Evolutionary conservation across 2,329 filamentous ascomycete species (phyloP), one percentile per base, ranked within the genome.

Genomic region (Colletotrichum eremochloae): DNA sequence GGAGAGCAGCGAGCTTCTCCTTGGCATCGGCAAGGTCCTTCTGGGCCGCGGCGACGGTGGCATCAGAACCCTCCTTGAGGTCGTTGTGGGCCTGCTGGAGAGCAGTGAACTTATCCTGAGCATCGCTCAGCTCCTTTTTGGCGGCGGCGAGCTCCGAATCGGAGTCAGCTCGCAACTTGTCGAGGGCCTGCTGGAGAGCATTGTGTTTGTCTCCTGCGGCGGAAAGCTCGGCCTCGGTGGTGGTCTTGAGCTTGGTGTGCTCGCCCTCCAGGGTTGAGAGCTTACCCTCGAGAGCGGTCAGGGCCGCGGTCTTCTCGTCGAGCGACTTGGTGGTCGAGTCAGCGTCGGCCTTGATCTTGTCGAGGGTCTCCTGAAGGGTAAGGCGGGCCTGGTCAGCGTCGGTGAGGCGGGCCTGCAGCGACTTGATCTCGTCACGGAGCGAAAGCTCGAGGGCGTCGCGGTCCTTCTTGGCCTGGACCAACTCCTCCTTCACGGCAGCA

Each of bases 391-490:
- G 74, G 33, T 74, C 75, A 20, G 78, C 78, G 57, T 81, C 79
- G 64, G 78, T 76, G 40, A 84, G 76, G 69, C 82, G 78, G 63
- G 80, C 71, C 76, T 82, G 79, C 50, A 81, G 79, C 18, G 76
- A 64, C 55, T 74, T 67, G 60, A 80, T 76, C 74, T 83, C 79
- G 60, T 79, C 74, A 67, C 80, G 75, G 71, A 80, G 74, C 44
- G 76, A 75, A 14, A 69, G 63, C 74, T 82, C 81, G 50, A 82
- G 76, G 38, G 80, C 77, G 53, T 77, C 77, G 38, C 78, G 79
- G 75, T 82, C 80, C 74, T 82, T 80, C 74, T 79, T 75, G 61
- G 77, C 77, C 58, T 80, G 79, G 56, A 78, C 77, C 46, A 82
- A 75, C 72, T 82, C 76, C 67, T 79, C 75, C 75, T 81, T 81